Base-by-base conservation (phyloP, 768 basidiomycete genomes). In the Auricularia heimuer region DNA sequence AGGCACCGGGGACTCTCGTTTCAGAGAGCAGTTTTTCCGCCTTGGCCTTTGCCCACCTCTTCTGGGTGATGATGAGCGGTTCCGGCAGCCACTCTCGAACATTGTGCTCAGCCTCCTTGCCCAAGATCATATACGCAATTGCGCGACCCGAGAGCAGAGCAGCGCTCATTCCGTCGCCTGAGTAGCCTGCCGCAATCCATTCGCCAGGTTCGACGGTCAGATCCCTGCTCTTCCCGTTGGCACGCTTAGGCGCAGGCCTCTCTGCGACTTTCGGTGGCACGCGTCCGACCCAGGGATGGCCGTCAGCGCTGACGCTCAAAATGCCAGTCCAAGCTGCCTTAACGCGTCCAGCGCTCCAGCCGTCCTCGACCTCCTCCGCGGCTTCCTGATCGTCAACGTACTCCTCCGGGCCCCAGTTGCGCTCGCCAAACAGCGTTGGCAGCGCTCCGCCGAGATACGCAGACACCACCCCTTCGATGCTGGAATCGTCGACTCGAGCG, bases 151-250 rank as follows among this genome's bases (percentile, higher is more conserved):
- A 79, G 72, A 85, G 71, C 86, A 87, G 88, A 0, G 85, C 86
- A 67, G 87, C 82, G 3, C 82, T 82, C 88, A 89, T 88, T 1
- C 88, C 88, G 68, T 90, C 88, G 0, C 88, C 88, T 0, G 81
- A 79, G 70, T 85, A 90, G 3, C 87, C 88, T 12, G 85, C 87
- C 16, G 84, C 77, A 16, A 89, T 79, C 89, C 88, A 89, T 71
- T 90, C 88, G 18, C 87, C 87, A 0, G 85, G 73, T 24, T 69
- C 64, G 1, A 78, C 75, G 2, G 73, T 61, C 66, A 64, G 24
- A 6, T 12, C 64, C 65, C 24, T 66, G 61, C 60, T 24, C 36
- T 39, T 18, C 60, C 12, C 54, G 44, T 34, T 61, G 61, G 21
- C 62, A 66, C 8, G 34, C 14, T 8, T 33, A 51, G 36, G 35